Evolutionary conservation across 2,329 filamentous ascomycete species (phyloP).

Genomic region (Claviceps capensis): DNA sequence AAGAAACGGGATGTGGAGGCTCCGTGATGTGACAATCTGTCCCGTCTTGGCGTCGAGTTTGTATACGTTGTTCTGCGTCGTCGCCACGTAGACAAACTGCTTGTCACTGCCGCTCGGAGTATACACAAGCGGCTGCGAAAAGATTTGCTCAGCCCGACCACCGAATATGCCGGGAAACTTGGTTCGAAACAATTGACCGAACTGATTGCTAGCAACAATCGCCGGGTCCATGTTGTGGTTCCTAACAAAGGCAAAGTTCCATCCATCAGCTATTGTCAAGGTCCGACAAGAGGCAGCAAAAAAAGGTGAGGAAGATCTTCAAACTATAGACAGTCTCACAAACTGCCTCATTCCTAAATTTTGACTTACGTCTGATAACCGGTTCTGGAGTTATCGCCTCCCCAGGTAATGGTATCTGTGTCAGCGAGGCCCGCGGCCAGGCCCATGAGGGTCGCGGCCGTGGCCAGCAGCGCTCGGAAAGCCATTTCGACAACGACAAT

Average conservation of each 20-base stretch:
- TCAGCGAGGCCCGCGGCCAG: conserved; percentile 22
- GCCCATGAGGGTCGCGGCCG: conserved; percentile 20
- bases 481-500: conserved; percentile 12
- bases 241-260: conserved; percentile 7
- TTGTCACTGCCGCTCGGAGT: conserved; percentile 30
- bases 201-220: conserved; percentile 39
- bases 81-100: conserved; percentile 42
- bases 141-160: conserved; percentile 35
- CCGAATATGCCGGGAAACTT: conserved; percentile 38
- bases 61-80: conserved; percentile 44
- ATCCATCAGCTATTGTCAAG: not conserved
- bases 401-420: conserved; percentile 47
- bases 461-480: conserved; percentile 15
- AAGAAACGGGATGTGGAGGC: conserved; percentile 35
- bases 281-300: not conserved
- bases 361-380: conserved; percentile 37
- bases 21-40: conserved; percentile 31
- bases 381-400: conserved; percentile 39
- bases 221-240: conserved; percentile 52
- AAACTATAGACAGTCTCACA: not conserved
- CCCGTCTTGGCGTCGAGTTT: conserved; percentile 42
- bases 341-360: not conserved
- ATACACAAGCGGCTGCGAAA: conserved; percentile 34
- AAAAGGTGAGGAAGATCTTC: not conserved
- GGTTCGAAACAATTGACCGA: conserved; percentile 40